phyloP scores from a whole-genome alignment of 306 rosid species.

The Cercis canadensis region DNA sequence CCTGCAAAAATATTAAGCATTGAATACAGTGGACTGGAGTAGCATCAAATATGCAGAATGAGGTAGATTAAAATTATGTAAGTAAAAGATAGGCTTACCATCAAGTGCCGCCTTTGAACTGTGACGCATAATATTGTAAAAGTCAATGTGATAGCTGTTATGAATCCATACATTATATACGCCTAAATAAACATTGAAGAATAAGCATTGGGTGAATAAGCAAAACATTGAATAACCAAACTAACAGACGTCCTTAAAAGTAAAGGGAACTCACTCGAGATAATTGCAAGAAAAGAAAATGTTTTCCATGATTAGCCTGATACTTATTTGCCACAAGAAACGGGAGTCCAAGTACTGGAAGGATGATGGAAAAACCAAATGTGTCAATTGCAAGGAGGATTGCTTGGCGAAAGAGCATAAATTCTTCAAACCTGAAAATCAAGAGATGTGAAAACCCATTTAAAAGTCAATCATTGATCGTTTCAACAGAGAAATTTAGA shows the following conservation, averaged over 20 bases:
- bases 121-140: conserved; percentile 81
- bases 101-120: conserved; percentile 92
- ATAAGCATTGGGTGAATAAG: conserved; percentile 26
- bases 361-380: conserved; percentile 87
- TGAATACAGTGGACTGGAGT: conserved; percentile 18
- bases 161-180: conserved; percentile 75
- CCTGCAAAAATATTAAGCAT: conserved; percentile 56
- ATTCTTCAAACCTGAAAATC: conserved; percentile 88
- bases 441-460: conserved; percentile 2
- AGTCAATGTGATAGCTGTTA: conserved; percentile 65
- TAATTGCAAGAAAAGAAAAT: conserved; percentile 53
- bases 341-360: conserved; percentile 87
- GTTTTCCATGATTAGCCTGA: conserved; percentile 46
- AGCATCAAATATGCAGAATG: conserved; percentile 15
- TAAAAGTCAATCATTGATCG: conserved; percentile 29
- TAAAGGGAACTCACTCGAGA: conserved; percentile 68
- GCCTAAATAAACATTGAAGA: conserved; percentile 52
- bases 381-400: conserved; percentile 86
- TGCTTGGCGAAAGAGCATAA: conserved; percentile 83
- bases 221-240: conserved; percentile 33
- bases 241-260: conserved; percentile 6
- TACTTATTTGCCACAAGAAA: conserved; percentile 59
- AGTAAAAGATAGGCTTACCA: conserved; percentile 54
- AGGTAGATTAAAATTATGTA: not conserved
- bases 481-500: conserved; percentile 9